These are phyloP conservation scores for Mallotus japonicus DNA, from an alignment of 441 rosid genomes.

Conservation along the genomic window DNA sequence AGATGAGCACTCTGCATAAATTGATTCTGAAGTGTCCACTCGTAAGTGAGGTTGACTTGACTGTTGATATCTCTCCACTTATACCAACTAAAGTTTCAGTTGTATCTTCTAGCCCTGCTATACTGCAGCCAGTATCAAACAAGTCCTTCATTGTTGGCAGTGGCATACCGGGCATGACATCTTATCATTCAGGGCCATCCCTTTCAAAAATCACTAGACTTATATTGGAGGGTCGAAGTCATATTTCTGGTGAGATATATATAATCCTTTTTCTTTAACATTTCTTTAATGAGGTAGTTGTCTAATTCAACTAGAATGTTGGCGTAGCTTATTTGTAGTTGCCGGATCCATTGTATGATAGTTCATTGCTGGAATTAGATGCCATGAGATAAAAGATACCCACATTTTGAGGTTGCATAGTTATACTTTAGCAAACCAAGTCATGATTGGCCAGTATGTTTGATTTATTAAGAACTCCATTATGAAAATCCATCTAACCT, in stretches of 20 bases:
- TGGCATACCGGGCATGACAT: constrained; percentile 23
- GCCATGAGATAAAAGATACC: neutral
- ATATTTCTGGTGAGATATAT: constrained; percentile 54
- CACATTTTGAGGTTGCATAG: neutral
- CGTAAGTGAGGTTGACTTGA: constrained; percentile 63
- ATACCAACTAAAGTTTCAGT: constrained; percentile 44
- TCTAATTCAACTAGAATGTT: neutral
- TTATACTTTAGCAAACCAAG: neutral
- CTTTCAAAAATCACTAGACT: constrained; percentile 54
- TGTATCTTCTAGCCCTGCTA: constrained; percentile 39
- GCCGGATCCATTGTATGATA: neutral
- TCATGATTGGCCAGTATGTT: constrained; percentile 1
- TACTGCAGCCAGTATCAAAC: constrained; percentile 27
- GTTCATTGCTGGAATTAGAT: constrained; percentile 1
- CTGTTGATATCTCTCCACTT: constrained; percentile 57
- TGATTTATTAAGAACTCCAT: neutral
- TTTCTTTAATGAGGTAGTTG: neutral
- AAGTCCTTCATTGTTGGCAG: constrained; percentile 24
- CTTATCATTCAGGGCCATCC: constrained; percentile 29
- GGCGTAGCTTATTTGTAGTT: neutral
- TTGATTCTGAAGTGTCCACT: constrained; percentile 45
- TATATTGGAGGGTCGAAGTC: constrained; percentile 72
- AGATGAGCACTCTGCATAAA: constrained; percentile 33
- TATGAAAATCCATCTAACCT: neutral
- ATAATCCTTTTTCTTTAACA: neutral